Percentiles rank a stretch among this genome's conserved stretches.
Evolutionary conservation across 1,139 yeast genomes (phyloP).

Genomic region (Sugiyamaella xylanicola): DNA sequence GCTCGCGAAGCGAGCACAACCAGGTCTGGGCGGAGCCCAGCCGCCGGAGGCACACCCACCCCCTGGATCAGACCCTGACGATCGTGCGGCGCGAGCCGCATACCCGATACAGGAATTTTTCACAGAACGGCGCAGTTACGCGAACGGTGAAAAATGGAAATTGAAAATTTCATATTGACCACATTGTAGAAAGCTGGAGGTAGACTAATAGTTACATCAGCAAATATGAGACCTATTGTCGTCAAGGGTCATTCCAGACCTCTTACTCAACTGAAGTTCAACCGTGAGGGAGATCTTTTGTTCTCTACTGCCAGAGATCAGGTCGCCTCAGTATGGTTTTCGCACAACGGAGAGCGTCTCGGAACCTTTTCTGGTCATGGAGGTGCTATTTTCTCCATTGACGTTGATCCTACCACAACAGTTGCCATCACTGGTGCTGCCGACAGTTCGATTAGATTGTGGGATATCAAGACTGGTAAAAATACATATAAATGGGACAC

Average conservation of each 20-base stretch:
- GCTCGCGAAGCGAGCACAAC: background rate
- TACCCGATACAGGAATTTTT: background rate
- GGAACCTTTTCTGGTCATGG: conserved; percentile 90
- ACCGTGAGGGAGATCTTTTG: conserved; percentile 91
- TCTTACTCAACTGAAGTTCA: conserved; percentile 83
- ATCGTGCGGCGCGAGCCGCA: background rate
- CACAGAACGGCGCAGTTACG: background rate
- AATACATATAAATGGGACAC: conserved; percentile 73
- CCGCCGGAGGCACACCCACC: conserved; percentile 2
- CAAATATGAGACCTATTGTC: conserved; percentile 33
- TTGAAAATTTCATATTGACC: conserved; percentile 16
- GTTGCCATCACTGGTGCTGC: conserved; percentile 89
- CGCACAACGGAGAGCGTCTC: conserved; percentile 93
- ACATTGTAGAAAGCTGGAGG: background rate
- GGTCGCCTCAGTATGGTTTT: conserved; percentile 72
- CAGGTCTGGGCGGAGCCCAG: background rate
- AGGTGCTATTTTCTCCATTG: conserved; percentile 97
- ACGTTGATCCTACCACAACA: conserved; percentile 68
- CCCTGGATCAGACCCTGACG: background rate
- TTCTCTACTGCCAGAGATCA: conserved; percentile 93
- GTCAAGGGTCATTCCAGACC: conserved; percentile 46
- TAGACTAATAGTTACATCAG: background rate
- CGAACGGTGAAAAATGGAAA: background rate
- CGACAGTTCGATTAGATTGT: conserved; percentile 80
- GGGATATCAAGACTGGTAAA: conserved; percentile 82